Conservation (phyloP, 768 basidiomycete species). For the Cyclocybe aegerita region DNA sequence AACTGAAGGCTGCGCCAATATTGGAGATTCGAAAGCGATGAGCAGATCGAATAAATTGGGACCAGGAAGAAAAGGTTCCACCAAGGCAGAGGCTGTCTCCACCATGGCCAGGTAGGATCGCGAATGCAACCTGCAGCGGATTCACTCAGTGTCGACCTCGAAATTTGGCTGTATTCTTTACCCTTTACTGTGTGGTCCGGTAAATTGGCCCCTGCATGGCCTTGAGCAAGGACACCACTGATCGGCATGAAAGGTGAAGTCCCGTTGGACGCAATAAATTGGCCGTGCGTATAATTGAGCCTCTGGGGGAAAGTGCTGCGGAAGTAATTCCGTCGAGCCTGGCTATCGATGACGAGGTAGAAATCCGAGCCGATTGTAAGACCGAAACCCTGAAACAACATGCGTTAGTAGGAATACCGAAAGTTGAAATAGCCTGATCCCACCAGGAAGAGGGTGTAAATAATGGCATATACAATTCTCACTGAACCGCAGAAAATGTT, state of each 20-base stretch:
- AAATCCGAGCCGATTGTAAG: slow-evolving; percentile 82
- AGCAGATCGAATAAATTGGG: slow-evolving; percentile 72
- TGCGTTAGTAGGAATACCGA: background rate
- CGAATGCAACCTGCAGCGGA: slow-evolving; percentile 68
- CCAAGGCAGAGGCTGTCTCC: slow-evolving; percentile 74
- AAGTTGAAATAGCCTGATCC: slow-evolving; percentile 13
- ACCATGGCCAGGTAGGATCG: slow-evolving; percentile 75
- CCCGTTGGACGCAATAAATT: slow-evolving; percentile 49
- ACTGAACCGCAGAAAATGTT: slow-evolving; percentile 83
- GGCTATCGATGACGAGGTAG: slow-evolving; percentile 67
- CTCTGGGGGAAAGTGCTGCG: slow-evolving; percentile 37
- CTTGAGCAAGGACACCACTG: slow-evolving; percentile 47
- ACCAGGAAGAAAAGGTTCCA: slow-evolving; percentile 80
- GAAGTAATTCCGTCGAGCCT: slow-evolving; percentile 53
- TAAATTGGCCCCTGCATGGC: slow-evolving; percentile 30
- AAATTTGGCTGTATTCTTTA: slow-evolving; percentile 24
- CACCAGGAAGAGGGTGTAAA: slow-evolving; percentile 81
- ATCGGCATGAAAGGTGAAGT: slow-evolving; percentile 33
- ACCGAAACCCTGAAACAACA: slow-evolving; percentile 65
- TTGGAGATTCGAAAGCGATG: slow-evolving; percentile 77
- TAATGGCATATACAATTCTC: slow-evolving; percentile 81
- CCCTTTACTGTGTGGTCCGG: slow-evolving; percentile 50
- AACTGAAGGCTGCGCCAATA: slow-evolving; percentile 68
- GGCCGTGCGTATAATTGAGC: slow-evolving; percentile 52
- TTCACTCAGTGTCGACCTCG: slow-evolving; percentile 15